Evolutionary conservation across 345 rosid genomes (phyloP).

Genomic region (Aquilaria yunnanensis): DNA sequence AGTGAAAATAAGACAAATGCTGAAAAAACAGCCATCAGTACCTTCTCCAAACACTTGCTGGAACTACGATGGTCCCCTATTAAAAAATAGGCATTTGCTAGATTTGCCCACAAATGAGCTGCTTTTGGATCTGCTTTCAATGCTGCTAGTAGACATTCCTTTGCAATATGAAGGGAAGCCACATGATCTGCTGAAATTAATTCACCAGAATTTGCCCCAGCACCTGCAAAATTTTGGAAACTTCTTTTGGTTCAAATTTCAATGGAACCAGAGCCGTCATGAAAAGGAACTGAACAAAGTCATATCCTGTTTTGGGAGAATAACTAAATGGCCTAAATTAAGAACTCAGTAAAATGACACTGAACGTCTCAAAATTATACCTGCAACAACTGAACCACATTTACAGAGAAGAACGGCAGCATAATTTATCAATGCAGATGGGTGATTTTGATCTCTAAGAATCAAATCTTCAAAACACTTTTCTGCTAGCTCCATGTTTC

Average conservation of each 20-base stretch:
- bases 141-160: conserved; percentile 77
- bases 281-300: conserved; percentile 2
- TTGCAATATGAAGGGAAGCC: conserved; percentile 64
- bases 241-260: conserved; percentile 1
- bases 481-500: conserved; percentile 73
- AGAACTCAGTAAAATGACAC: conserved; percentile 8
- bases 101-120: conserved; percentile 75
- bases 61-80: conserved; percentile 81
- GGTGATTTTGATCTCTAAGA: conserved; percentile 89
- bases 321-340: background rate
- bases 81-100: conserved; percentile 74
- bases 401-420: conserved; percentile 81
- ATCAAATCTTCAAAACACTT: conserved; percentile 86
- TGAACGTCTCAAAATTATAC: conserved; percentile 32
- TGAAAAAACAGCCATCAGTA: conserved; percentile 53
- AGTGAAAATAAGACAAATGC: conserved; percentile 21
- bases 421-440: conserved; percentile 78
- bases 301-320: background rate
- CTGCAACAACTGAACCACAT: conserved; percentile 72
- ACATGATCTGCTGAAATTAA: conserved; percentile 48
- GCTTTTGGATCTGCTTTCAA: conserved; percentile 75
- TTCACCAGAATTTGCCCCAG: conserved; percentile 75
- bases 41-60: conserved; percentile 99
- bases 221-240: conserved; percentile 42
- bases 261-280: background rate